phyloP scores from a whole-genome alignment of 768 basidiomycete genomes.

The Pleurotus ostreatus region DNA sequence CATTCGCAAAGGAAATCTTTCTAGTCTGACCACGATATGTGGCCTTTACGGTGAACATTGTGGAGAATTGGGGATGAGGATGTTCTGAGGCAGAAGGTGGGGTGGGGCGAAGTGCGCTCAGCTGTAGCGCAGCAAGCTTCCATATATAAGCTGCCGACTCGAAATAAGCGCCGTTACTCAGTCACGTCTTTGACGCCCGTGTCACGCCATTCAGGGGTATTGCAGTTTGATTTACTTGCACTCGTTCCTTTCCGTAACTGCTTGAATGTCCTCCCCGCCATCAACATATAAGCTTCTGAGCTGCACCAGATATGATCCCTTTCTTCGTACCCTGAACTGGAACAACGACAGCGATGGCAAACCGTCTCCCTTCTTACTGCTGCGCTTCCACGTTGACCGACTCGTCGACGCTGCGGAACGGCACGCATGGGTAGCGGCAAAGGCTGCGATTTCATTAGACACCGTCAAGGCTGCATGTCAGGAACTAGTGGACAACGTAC shows the following conservation, averaged over 20 bases:
- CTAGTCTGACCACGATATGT: conserved; percentile 69
- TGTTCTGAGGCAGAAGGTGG: conserved; percentile 13
- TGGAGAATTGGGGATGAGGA: conserved; percentile 21
- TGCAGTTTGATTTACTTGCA: no score
- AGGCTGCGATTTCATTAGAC: conserved; percentile 30
- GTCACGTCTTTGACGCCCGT: neutral
- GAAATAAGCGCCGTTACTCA: neutral
- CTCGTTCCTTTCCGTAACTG: no score
- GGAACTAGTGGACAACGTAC: conserved; percentile 29
- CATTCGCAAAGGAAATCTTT: conserved; percentile 53
- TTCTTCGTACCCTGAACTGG: conserved; percentile 44
- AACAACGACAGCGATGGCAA: conserved; percentile 46
- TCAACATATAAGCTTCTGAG: conserved; percentile 27
- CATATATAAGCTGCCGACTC: conserved; percentile 4
- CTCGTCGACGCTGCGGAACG: conserved; percentile 43
- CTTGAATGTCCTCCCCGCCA: no score
- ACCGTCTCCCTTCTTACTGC: conserved; percentile 59
- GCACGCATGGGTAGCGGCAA: conserved; percentile 47
- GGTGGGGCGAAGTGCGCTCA: neutral
- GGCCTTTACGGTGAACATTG: conserved; percentile 79
- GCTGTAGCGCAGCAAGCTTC: conserved; percentile 4
- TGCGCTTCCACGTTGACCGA: conserved; percentile 58
- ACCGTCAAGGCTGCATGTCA: conserved; percentile 42
- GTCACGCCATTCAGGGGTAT: neutral
- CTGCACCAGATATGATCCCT: conserved; percentile 56